phyloP scores from a whole-genome alignment of 1,284 basidiomycete genomes.

The Malassezia sympodialis region DNA sequence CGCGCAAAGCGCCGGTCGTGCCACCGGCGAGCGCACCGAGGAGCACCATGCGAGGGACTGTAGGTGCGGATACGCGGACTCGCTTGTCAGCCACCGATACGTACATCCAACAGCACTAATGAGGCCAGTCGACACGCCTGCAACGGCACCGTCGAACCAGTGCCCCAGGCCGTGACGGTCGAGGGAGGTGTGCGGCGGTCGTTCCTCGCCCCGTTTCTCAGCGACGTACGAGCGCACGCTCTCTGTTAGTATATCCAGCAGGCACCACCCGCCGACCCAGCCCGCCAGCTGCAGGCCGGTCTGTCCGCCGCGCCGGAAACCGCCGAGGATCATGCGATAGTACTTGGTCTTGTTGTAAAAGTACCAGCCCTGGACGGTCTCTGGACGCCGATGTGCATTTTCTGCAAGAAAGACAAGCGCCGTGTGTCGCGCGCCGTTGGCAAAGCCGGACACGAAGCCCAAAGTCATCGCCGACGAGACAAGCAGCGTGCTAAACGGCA shows the following conservation, averaged over 20 bases:
- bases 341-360: conserved; percentile 48
- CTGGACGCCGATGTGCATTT: conserved; percentile 42
- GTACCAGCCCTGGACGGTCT: conserved; percentile 47
- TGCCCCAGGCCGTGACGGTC: conserved; percentile 24
- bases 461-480: conserved; percentile 24
- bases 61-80: conserved; percentile 8
- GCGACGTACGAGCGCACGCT: background rate
- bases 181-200: background rate
- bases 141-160: conserved; percentile 34
- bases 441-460: conserved; percentile 34
- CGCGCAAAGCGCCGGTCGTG: conserved; percentile 12
- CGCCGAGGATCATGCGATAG: conserved; percentile 39
- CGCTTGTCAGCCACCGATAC: background rate
- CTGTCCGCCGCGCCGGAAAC: conserved; percentile 26
- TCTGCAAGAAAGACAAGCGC: conserved; percentile 43
- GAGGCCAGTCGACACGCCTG: conserved; percentile 24
- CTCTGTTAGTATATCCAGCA: conserved; percentile 22
- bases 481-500: conserved; percentile 16
- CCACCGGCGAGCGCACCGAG: conserved; percentile 14
- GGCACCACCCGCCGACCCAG: conserved; percentile 33
- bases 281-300: conserved; percentile 26
- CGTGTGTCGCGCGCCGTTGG: conserved; percentile 25
- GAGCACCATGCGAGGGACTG: conserved; percentile 8
- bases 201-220: background rate
- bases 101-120: conserved; percentile 22